phyloP scores from a whole-genome alignment of 2,329 filamentous ascomycete genomes.

The Sarocladium oryzae region DNA sequence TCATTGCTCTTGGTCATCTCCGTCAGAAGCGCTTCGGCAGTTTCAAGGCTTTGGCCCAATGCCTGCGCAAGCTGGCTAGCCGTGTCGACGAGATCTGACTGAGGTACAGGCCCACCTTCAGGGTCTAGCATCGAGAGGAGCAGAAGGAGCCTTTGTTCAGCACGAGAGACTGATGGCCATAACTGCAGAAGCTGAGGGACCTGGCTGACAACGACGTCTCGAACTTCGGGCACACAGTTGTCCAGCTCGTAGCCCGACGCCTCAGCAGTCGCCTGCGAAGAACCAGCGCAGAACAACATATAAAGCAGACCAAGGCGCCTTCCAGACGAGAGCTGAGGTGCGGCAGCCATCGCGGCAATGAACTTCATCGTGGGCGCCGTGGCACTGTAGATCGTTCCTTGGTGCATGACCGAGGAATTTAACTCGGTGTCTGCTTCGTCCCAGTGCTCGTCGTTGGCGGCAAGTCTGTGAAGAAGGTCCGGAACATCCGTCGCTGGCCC shows the following conservation, averaged over 20 bases:
- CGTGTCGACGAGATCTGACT: not conserved
- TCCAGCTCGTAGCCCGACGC: not conserved
- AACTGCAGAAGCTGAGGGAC: not conserved
- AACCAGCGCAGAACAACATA: not conserved
- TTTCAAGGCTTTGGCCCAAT: not conserved
- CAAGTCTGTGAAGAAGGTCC: not conserved
- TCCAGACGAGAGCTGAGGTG: not conserved
- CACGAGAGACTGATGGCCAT: not conserved
- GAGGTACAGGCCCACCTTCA: not conserved
- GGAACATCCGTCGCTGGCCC: not conserved
- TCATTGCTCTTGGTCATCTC: not conserved
- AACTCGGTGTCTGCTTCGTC: not conserved
- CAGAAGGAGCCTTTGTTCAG: not conserved
- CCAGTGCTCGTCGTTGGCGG: not conserved
- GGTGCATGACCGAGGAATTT: not conserved
- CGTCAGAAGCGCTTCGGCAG: not conserved
- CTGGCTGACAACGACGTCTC: not conserved
- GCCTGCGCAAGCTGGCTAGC: not conserved
- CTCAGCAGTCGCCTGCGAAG: not conserved
- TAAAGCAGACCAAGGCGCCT: not conserved
- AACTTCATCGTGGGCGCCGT: not conserved
- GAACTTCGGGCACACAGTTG: not conserved
- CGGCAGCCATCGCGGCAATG: not conserved
- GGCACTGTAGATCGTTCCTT: not conserved
- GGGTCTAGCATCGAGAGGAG: not conserved